These are phyloP conservation scores for Aspergillus taichungensis DNA, from an alignment of 495 filamentous ascomycete genomes.

Conservation along the genomic window DNA sequence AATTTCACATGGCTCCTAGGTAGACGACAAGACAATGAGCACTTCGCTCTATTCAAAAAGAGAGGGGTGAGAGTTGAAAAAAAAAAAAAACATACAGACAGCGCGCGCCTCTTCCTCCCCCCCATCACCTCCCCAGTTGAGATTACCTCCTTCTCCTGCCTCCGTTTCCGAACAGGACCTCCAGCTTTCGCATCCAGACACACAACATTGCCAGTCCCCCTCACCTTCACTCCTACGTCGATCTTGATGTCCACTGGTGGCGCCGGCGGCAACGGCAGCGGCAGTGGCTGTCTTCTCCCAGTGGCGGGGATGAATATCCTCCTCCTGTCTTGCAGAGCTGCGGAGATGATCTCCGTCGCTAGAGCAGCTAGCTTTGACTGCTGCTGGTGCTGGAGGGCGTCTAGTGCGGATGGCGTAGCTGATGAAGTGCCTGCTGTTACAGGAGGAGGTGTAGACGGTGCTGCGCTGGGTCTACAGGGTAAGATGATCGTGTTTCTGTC, in stretches of 20 bases:
- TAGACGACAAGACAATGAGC: background rate
- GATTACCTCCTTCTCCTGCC: background rate
- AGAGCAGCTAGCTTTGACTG: slow-evolving; percentile 12
- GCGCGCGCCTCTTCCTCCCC: slow-evolving; percentile 20
- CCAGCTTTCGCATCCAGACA: slow-evolving; percentile 3
- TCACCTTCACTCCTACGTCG: slow-evolving; percentile 19
- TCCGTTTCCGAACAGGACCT: background rate
- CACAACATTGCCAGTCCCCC: slow-evolving; percentile 16
- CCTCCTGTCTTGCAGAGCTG: slow-evolving; percentile 2
- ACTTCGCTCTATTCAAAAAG: no score
- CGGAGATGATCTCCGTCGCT: slow-evolving; percentile 9
- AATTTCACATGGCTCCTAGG: background rate
- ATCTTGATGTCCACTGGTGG: slow-evolving; percentile 12
- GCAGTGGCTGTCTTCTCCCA: background rate
- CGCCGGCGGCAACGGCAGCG: no score
- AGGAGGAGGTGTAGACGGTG: background rate
- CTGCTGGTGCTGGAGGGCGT: slow-evolving; percentile 2
- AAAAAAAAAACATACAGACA: slow-evolving; percentile 16
- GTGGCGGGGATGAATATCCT: background rate
- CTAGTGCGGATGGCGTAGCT: background rate
- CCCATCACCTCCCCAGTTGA: background rate
- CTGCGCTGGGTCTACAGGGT: slow-evolving; percentile 6
- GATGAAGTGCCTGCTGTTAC: background rate
- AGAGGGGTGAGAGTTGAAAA: no score
- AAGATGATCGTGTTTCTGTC: slow-evolving; percentile 25